Evolutionary conservation across 768 basidiomycete genomes (phyloP), one percentile per base, ranked within the genome.

Genomic region (Lactarius hatsudake): DNA sequence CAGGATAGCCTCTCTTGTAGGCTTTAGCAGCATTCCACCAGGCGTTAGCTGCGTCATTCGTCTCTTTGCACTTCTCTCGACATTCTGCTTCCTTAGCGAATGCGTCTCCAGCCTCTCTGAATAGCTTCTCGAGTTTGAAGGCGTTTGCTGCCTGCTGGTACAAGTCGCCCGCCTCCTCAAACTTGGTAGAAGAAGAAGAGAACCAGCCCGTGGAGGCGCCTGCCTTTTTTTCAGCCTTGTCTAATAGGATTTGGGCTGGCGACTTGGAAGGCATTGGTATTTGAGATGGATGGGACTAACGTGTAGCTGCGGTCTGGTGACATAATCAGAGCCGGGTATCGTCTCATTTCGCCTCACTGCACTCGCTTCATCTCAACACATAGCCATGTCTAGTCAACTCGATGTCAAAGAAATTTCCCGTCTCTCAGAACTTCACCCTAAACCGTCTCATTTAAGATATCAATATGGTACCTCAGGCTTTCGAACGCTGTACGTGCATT

Each of bases 21-120:
- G 91, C 88, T 79, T 98, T 98, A 40, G 93, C 89, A 15, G 97
- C 96, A 75, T 96, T 97, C 93, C 96, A 98, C 90, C 91, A 98
- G 10, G 96, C 96, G 75, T 96, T 96, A 26, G 95, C 91, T n/a
- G 96, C 96, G 72, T 98, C 97, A 71, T 94, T 94, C 57, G 76
- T 78, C 78, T 98, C 96, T 57, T 91, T 89, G 73, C 87, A 89
- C 67, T 88, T 87, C 78, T 96, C 89, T 72, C 95, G 85, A 76
- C 95, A 97, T 73, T 98, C 95, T 1, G 96, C 97, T 75, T 98
- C 97, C 71, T 90, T 86, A 51, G 94, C 86, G 75, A 96, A 96
- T 17, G 92, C 87, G 77, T 96, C 92, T 3, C 97, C 97, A 1
- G 94, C 91, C 69, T 94, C 91, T 75, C 88, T 91, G 81, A 94